phyloP scores from a whole-genome alignment of 148 eudicot genomes.

The Vaccinium myrtillus region DNA sequence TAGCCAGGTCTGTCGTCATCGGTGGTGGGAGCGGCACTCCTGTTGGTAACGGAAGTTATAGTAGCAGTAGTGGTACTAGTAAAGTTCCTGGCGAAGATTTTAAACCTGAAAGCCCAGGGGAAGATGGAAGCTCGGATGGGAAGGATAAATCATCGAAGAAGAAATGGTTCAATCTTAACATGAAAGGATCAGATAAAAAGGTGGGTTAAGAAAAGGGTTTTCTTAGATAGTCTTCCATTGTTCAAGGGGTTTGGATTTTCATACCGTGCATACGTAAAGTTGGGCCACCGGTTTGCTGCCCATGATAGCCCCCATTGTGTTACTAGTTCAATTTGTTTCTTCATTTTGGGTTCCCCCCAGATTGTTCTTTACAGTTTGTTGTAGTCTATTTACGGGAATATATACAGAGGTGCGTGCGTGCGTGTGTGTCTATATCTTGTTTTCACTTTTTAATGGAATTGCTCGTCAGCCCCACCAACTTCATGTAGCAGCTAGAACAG shows the following conservation, averaged over 20 bases:
- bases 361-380: constrained; percentile 6
- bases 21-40: constrained; percentile 17
- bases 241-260: constrained; percentile 19
- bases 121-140: constrained; percentile 80
- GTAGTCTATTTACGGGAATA: constrained; percentile 2
- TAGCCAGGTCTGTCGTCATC: constrained; percentile 35
- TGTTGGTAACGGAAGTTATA: constrained; percentile 6
- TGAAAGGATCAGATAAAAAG: constrained; percentile 74
- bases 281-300: not conserved
- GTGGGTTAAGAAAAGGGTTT: constrained; percentile 2
- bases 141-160: constrained; percentile 76
- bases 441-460: not conserved
- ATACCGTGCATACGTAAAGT: constrained; percentile 7
- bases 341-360: constrained; percentile 4
- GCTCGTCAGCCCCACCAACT: constrained; percentile 5
- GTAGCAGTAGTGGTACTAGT: constrained; percentile 71
- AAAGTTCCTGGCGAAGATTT: constrained; percentile 55
- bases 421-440: not conserved
- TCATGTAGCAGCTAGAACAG: not conserved
- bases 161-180: constrained; percentile 90
- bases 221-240: not conserved
- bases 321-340: constrained; percentile 4
- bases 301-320: constrained; percentile 6
- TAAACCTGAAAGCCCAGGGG: constrained; percentile 65
- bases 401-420: not conserved